A percentile compares a stretch with the other conserved stretches of the same genome.
phyloP scores from a whole-genome alignment of 129 eudicot species.

The Pittosporum tobira region DNA sequence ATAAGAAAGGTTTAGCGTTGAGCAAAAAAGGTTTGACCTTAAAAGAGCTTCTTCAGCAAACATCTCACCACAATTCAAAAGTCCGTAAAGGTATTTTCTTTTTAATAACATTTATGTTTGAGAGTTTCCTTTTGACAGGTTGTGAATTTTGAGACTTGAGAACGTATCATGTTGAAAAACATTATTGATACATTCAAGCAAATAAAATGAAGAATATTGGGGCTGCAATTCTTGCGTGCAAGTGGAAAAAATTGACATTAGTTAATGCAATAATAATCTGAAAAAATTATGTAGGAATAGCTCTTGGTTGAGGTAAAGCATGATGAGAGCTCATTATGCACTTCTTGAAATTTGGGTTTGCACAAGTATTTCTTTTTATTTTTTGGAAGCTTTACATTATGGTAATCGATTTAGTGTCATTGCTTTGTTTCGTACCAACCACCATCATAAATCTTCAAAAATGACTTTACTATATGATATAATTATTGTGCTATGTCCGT shows the following conservation, averaged over 20 bases:
- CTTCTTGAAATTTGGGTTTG: not conserved
- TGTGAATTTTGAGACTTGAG: not conserved
- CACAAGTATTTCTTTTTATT: not conserved
- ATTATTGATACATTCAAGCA: not conserved
- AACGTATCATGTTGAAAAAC: not conserved
- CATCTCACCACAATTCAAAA: constrained; percentile 87
- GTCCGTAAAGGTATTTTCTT: constrained; percentile 64
- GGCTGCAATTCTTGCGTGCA: not conserved
- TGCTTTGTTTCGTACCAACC: not conserved
- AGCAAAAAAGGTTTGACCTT: constrained; percentile 88
- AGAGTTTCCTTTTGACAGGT: too few relatives aligned
- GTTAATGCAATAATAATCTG: not conserved
- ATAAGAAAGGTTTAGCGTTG: constrained; percentile 69
- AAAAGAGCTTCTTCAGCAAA: constrained; percentile 88
- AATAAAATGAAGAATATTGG: not conserved
- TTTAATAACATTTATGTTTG: not conserved
- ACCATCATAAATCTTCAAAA: not conserved
- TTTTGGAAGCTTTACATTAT: too few relatives aligned
- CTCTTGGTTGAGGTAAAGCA: not conserved
- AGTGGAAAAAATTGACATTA: not conserved
- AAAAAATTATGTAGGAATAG: not conserved
- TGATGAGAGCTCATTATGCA: too few relatives aligned
- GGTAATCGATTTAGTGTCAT: not conserved
- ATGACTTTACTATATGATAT: not conserved
- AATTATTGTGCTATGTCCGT: not conserved